Evolutionary conservation across 2,329 filamentous ascomycete species (phyloP), one percentile per base, ranked within the genome.

Genomic region (Chrysosporium keratinophilum): DNA sequence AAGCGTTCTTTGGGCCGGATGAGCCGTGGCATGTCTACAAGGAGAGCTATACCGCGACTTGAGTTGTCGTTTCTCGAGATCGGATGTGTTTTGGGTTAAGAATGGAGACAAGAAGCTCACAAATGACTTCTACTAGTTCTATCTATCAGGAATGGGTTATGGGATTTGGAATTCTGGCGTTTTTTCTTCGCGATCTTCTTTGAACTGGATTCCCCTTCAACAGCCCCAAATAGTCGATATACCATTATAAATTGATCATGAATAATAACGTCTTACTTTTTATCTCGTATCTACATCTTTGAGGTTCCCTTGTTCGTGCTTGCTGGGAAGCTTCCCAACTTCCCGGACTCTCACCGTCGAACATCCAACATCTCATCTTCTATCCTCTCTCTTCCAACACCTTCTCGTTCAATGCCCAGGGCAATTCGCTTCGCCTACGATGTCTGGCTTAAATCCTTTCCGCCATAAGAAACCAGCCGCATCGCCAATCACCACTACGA

Each of bases 1-100:
- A 76, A 60, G 76, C 74, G 56, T 84, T 80, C 71, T 80, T 78
- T 60, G 78, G 76, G 19, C 68, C 67, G 45, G 69, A 74, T 46
- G 73, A 73, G 57, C 78, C 76, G 46, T 83, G 81, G 81, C 74
- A 75, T 67, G 78, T 83, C 47, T 83, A 83, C 65, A 70, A 75
- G 54, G 73, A 75, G 62, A 65, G 60, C 50, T 71, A 47, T 53
- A 31, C 35, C 12, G 40, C 48, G 20, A 20, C 46, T 47, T 23
- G 55, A 56, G 17, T 40, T 14, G 34, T 39, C 14, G 20, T 49
- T n/a, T n/a, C n/a, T n/a, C n/a, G n/a, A 4, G 23, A 28, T 4
- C 3, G 23, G 23, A 4, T 7, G 23, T 35, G 28, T 37, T 47
- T 40, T 54, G 52, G 58, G 23, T 3, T 7, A 7, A 28, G 23